Percentiles rank a stretch among this genome's conserved stretches.
These are phyloP conservation scores for Zymoseptoria brevis DNA, from an alignment of 2,329 filamentous ascomycete genomes.

Conservation along the genomic window DNA sequence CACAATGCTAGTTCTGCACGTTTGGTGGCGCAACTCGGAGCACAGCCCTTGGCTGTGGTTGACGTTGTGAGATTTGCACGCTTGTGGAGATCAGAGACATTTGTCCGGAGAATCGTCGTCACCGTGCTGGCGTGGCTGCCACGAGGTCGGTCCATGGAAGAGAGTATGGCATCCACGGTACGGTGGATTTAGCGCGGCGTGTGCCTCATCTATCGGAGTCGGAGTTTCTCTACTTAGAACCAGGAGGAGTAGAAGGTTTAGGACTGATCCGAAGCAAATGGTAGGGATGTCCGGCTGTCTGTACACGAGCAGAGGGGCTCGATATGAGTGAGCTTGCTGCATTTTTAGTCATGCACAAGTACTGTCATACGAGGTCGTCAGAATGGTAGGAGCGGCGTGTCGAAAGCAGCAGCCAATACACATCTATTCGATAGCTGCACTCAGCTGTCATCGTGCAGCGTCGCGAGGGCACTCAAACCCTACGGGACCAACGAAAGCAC, in stretches of 20 bases:
- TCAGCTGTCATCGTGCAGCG: too few relatives aligned
- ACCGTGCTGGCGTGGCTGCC: conserved; percentile 4
- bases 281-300: background rate
- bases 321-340: background rate
- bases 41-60: background rate
- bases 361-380: background rate
- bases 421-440: too few relatives aligned
- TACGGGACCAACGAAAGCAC: background rate
- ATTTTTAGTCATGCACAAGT: background rate
- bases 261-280: background rate
- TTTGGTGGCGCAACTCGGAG: conserved; percentile 3
- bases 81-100: background rate
- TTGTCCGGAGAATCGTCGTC: background rate
- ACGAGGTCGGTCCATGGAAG: conserved; percentile 1
- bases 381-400: background rate
- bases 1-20: background rate
- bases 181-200: background rate
- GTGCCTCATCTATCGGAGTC: background rate
- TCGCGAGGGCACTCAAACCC: too few relatives aligned
- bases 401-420: too few relatives aligned
- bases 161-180: background rate
- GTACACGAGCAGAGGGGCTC: background rate
- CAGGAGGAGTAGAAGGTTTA: background rate
- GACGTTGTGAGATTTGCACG: background rate
- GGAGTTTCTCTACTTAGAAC: background rate